These are phyloP conservation scores for Coemansia sp. DNA, from an alignment of 192 early-diverging fungal genomes.

Conservation along the genomic window DNA sequence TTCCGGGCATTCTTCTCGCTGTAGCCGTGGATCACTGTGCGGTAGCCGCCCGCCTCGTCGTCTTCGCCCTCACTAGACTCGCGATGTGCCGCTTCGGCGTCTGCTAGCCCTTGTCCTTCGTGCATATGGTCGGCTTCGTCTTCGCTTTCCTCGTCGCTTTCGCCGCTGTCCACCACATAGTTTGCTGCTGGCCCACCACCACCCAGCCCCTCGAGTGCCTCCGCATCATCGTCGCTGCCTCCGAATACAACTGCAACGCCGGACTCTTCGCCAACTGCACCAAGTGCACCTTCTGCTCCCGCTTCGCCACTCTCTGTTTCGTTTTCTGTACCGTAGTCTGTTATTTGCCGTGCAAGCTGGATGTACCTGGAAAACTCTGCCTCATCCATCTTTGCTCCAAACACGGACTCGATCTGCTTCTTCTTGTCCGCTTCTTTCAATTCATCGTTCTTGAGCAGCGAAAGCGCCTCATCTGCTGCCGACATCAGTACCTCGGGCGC, in stretches of 20 bases:
- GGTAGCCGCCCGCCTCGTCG: conserved; percentile 32
- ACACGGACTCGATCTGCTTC: conserved; percentile 73
- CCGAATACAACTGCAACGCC: conserved; percentile 97
- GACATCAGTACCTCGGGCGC: conserved; percentile 87
- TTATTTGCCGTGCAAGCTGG: conserved; percentile 92
- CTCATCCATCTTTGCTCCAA: conserved; percentile 65
- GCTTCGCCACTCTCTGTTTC: conserved; percentile 46
- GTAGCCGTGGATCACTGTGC: conserved; percentile 43
- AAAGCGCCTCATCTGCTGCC: conserved; percentile 83
- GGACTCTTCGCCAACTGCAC: conserved; percentile 68
- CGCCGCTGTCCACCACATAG: conserved; percentile 39
- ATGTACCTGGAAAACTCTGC: conserved; percentile 87
- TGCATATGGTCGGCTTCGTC: background rate
- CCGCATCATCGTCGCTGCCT: conserved; percentile 84
- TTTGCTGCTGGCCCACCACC: conserved; percentile 53
- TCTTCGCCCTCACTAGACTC: conserved; percentile 14
- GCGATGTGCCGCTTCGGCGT: background rate
- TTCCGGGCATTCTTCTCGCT: conserved; percentile 30
- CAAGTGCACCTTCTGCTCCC: conserved; percentile 46
- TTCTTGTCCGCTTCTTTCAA: conserved; percentile 90
- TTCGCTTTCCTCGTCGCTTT: conserved; percentile 33
- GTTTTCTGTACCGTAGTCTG: conserved; percentile 74
- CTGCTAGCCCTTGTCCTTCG: background rate
- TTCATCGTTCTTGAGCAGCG: conserved; percentile 78
- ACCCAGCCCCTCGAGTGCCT: conserved; percentile 14